A percentile compares a stretch with the other conserved stretches of the same genome.
Evolutionary conservation across 2,329 filamentous ascomycete genomes (phyloP).

Genomic region (Penicillium corylophilum): DNA sequence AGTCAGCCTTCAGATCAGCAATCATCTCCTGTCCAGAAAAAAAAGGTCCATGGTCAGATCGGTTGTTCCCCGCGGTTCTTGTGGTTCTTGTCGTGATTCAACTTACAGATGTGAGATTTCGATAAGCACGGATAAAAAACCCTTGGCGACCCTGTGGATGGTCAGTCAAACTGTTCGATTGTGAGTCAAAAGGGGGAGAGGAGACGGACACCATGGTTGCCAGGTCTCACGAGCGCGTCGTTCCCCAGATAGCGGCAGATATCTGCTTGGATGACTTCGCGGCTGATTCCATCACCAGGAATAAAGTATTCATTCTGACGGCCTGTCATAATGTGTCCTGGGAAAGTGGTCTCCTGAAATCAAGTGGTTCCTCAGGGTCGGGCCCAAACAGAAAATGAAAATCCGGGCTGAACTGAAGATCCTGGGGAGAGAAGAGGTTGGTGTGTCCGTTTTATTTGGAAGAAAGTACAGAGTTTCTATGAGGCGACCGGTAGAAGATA

Average conservation of each 20-base stretch:
- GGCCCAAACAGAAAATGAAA: slow-evolving; percentile 25
- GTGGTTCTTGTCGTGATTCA: neutral
- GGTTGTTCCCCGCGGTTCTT: neutral
- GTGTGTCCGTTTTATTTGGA: slow-evolving; percentile 23
- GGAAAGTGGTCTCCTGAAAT: slow-evolving; percentile 26
- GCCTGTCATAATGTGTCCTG: slow-evolving; percentile 40
- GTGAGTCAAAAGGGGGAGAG: slow-evolving; percentile 13
- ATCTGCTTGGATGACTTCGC: slow-evolving; percentile 80
- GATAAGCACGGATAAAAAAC: slow-evolving; percentile 76
- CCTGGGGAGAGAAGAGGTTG: slow-evolving; percentile 9
- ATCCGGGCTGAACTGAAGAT: slow-evolving; percentile 7
- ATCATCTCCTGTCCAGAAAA: slow-evolving; percentile 53
- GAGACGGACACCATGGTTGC: slow-evolving; percentile 66
- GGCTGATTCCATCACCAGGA: slow-evolving; percentile 75
- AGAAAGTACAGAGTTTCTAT: slow-evolving; percentile 23
- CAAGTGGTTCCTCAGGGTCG: slow-evolving; percentile 27
- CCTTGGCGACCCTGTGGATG: slow-evolving; percentile 62
- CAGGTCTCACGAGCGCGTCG: slow-evolving; percentile 75
- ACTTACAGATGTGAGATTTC: slow-evolving; percentile 73
- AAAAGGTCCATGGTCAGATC: slow-evolving; percentile 23
- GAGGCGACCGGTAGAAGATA: slow-evolving; percentile 8
- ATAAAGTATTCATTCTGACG: slow-evolving; percentile 76
- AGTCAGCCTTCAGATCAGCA: slow-evolving; percentile 55
- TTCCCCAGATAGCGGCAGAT: slow-evolving; percentile 82
- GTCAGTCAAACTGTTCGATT: slow-evolving; percentile 28